Evolutionary conservation across 345 rosid genomes (phyloP).

Genomic region (Excoecaria cochinchinensis): DNA sequence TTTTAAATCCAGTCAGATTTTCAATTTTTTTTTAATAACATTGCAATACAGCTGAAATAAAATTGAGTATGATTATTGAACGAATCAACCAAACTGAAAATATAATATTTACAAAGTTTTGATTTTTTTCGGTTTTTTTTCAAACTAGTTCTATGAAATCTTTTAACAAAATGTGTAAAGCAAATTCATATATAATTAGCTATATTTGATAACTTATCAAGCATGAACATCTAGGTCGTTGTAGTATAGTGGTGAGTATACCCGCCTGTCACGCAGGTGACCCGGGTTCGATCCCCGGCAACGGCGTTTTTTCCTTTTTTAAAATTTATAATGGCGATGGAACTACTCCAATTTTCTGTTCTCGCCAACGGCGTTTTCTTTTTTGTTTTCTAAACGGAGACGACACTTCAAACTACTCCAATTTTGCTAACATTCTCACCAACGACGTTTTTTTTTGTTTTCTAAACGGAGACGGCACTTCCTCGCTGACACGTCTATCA

Average conservation of each 20-base stretch:
- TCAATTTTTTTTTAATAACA: too few species aligned
- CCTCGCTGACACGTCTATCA: too few species aligned
- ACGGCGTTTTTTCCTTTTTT: slow-evolving; percentile 21
- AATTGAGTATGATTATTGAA: too few species aligned
- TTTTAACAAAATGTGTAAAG: neutral
- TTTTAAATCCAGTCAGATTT: too few species aligned
- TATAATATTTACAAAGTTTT: too few species aligned
- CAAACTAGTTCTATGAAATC: too few species aligned
- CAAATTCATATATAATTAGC: neutral
- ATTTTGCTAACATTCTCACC: neutral
- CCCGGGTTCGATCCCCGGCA: slow-evolving; percentile 99
- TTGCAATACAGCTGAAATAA: too few species aligned
- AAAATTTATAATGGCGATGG: too few species aligned
- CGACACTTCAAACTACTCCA: too few species aligned
- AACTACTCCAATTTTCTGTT: neutral
- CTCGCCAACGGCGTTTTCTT: neutral
- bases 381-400: neutral
- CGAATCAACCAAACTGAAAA: too few species aligned
- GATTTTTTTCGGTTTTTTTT: too few species aligned
- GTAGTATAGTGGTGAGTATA: slow-evolving; percentile 11
- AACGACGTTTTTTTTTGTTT: neutral
- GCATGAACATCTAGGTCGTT: neutral
- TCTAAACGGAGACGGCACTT: too few species aligned
- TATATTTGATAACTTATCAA: neutral
- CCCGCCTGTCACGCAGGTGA: slow-evolving; percentile 92